These are phyloP conservation scores for Citrus hindsii DNA, from an alignment of 345 rosid species.

Conservation along the genomic window DNA sequence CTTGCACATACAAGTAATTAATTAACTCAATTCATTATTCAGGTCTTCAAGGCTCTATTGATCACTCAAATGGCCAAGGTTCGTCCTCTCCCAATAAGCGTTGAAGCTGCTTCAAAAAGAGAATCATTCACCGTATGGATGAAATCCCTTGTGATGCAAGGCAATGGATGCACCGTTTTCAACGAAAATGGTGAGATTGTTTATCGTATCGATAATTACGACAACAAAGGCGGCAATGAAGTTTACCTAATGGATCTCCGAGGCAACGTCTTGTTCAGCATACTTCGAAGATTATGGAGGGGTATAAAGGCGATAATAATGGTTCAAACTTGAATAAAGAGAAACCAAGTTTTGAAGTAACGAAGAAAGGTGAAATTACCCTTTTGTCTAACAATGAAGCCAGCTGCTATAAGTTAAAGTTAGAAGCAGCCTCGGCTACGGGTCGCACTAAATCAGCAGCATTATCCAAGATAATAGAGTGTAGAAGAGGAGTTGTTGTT, in stretches of 20 bases:
- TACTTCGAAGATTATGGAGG: slow-evolving; percentile 35
- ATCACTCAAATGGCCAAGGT: slow-evolving; percentile 38
- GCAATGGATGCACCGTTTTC: slow-evolving; percentile 62
- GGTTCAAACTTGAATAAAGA: not conserved
- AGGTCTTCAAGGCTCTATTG: not conserved
- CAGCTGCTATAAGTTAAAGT: slow-evolving; percentile 11
- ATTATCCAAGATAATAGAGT: slow-evolving; percentile 29
- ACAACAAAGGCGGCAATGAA: slow-evolving; percentile 38
- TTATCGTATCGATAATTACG: slow-evolving; percentile 60
- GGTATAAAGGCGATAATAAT: slow-evolving; percentile 19
- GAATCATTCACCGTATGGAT: slow-evolving; percentile 65
- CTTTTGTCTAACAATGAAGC: slow-evolving; percentile 7
- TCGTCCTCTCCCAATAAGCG: slow-evolving; percentile 27
- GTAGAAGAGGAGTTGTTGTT: slow-evolving; percentile 11
- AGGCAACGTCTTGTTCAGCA: slow-evolving; percentile 55
- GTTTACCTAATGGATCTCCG: slow-evolving; percentile 60
- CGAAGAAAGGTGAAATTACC: slow-evolving; percentile 21
- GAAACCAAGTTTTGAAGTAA: slow-evolving; percentile 33
- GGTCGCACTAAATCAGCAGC: slow-evolving; percentile 6
- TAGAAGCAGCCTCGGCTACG: not conserved
- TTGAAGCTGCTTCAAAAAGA: slow-evolving; percentile 21
- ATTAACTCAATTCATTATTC: not conserved
- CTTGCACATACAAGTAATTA: not conserved
- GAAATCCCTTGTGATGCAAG: slow-evolving; percentile 63
- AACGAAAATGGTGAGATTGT: slow-evolving; percentile 47